These are phyloP conservation scores for Kwoniella dendrophila DNA, from an alignment of 768 basidiomycete species.

Conservation along the genomic window DNA sequence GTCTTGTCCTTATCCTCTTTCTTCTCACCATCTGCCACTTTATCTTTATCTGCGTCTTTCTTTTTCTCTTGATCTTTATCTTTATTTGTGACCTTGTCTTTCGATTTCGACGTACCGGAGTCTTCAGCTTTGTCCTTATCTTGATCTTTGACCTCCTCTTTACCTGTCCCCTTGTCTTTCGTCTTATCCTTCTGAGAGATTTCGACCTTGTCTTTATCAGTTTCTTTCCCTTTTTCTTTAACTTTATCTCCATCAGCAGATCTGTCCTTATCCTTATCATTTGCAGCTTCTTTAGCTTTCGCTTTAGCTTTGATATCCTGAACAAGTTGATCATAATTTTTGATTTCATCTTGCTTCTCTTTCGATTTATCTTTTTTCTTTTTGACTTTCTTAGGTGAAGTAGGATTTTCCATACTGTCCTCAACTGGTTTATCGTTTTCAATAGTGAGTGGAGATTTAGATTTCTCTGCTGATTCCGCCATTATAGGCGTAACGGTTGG, in stretches of 20 bases:
- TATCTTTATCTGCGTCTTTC: constrained; percentile 22
- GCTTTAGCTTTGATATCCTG: no score
- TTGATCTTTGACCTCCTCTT: no score
- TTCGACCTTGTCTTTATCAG: no score
- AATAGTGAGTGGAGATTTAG: constrained; percentile 4
- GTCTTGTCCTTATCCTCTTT: constrained; percentile 19
- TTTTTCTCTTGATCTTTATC: neutral
- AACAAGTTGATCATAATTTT: no score
- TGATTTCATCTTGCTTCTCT: neutral
- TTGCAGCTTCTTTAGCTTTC: no score
- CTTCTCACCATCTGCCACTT: constrained; percentile 15
- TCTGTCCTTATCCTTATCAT: no score
- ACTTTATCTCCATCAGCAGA: no score
- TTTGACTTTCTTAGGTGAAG: constrained; percentile 18
- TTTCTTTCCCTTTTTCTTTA: no score
- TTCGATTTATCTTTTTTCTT: constrained; percentile 2
- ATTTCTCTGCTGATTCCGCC: neutral
- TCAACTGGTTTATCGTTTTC: constrained; percentile 13
- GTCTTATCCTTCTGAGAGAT: no score
- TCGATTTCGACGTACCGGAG: no score
- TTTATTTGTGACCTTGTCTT: neutral
- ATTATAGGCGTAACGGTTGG: neutral
- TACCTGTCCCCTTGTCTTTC: no score
- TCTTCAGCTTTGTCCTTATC: neutral
- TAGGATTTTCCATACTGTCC: constrained; percentile 12